Evolutionary conservation across 306 rosid genomes (phyloP).

Genomic region (Lathyrus tuberosus): DNA sequence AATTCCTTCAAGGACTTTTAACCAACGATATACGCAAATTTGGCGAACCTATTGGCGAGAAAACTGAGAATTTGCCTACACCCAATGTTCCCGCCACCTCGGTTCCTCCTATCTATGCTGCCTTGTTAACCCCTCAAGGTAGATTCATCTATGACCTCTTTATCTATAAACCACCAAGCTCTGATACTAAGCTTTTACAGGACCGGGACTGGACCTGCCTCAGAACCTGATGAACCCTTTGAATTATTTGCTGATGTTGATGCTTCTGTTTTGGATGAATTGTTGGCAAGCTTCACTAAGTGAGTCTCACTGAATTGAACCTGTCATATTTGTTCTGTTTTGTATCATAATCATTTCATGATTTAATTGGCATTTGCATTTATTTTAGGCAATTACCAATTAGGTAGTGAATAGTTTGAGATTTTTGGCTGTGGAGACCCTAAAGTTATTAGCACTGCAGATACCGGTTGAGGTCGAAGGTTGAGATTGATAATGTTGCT

Average conservation of each 20-base stretch:
- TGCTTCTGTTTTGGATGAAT: slow-evolving; percentile 72
- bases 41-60: slow-evolving; percentile 49
- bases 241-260: slow-evolving; percentile 82
- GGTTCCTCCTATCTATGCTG: slow-evolving; percentile 70
- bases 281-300: slow-evolving; percentile 69
- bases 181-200: slow-evolving; percentile 58
- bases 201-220: slow-evolving; percentile 64
- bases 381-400: slow-evolving; percentile 7
- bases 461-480: slow-evolving; percentile 93
- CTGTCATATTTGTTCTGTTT: slow-evolving; percentile 8
- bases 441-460: slow-evolving; percentile 50
- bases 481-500: slow-evolving; percentile 81
- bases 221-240: slow-evolving; percentile 46
- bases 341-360: background rate
- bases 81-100: slow-evolving; percentile 58
- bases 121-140: slow-evolving; percentile 85
- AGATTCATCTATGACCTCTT: slow-evolving; percentile 78
- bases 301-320: slow-evolving; percentile 40
- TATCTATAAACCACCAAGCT: slow-evolving; percentile 60
- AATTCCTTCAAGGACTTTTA: slow-evolving; percentile 83
- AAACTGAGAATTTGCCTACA: slow-evolving; percentile 54
- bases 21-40: slow-evolving; percentile 76
- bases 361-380: slow-evolving; percentile 19
- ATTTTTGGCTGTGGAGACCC: slow-evolving; percentile 11
- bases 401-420: background rate